Base-by-base conservation (phyloP, 2,329 filamentous ascomycete species). In the Pseudogymnoascus sp. region DNA sequence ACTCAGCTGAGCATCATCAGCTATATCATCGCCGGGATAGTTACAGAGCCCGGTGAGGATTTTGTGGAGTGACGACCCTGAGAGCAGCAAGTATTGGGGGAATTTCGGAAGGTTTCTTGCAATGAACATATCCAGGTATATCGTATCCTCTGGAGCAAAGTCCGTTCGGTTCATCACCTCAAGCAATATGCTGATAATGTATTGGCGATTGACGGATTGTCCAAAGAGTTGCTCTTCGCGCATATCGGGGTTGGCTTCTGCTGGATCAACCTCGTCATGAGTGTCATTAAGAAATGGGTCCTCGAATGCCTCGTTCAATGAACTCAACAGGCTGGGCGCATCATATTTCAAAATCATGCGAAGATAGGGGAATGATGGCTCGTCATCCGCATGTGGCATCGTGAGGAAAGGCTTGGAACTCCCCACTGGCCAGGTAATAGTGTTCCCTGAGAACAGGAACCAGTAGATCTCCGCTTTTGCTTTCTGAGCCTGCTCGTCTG, bases 121-220 rank as follows among this genome's bases (percentile, higher is more conserved):
- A 72, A 99, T 89, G 72, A 99, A 99, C 92, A 99, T 99, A 75
- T 99, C 92, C 50, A 99, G 83, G 74, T 96, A 99, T 63, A 99
- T 90, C 11, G 90, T 93, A 72, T 97, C 92, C 65, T 89, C 85
- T 0, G 86, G 76, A 0, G 86, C 83, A 74, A 96, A 97, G 56
- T 90, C 85, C 3, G 82, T 79, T 0, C 85, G 78, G 60, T 87
- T 89, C 91, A 99, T 96, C 29, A 97, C 88, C 73, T 96, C 92
- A 10, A 96, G 81, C 64, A 99, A 78, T 63, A 97, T 96, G 56
- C 90, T 93, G 67, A 97, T 83, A 65, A 99, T 86, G 70, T 96
- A 96, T 74, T 99, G 95, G 35, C 95, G 86, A 70, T 95, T 95
- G 60, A 96, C 89, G 40, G 83, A 93, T 70, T 85, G 78, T 16